A percentile compares a stretch with the other conserved stretches of the same genome.
These are phyloP conservation scores for Phanerochaete carnosa DNA, from an alignment of 768 basidiomycete genomes.

Conservation along the genomic window DNA sequence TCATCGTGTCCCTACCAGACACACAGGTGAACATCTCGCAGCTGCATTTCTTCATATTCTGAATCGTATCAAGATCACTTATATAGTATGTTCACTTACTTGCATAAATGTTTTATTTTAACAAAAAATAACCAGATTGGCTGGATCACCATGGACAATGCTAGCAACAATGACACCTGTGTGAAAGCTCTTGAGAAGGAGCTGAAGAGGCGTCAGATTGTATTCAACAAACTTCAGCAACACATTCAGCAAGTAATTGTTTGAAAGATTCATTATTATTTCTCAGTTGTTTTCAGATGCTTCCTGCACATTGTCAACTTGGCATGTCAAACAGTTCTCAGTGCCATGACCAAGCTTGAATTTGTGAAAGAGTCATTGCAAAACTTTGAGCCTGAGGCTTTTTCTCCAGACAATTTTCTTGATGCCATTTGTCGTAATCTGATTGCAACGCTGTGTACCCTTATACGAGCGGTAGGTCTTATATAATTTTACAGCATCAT, in stretches of 20 bases:
- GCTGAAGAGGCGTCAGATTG: conserved; percentile 6
- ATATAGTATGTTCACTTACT: conserved; percentile 23
- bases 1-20: conserved; percentile 31
- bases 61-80: conserved; percentile 26
- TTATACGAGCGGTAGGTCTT: not conserved
- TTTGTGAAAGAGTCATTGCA: not conserved
- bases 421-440: not conserved
- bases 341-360: not conserved
- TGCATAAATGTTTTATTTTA: not conserved
- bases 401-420: not conserved
- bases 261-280: not conserved
- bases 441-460: not conserved
- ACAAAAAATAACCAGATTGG: conserved; percentile 31
- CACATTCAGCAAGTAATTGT: conserved; percentile 11
- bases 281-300: conserved; percentile 11
- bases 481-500: not conserved
- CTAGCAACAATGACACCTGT: conserved; percentile 23
- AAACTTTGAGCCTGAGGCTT: not conserved
- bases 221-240: conserved; percentile 16
- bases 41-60: conserved; percentile 29
- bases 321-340: conserved; percentile 1
- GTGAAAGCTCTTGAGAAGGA: conserved; percentile 16
- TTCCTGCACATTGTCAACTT: conserved; percentile 19
- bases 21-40: conserved; percentile 36
- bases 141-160: too few relatives aligned